phyloP scores from a whole-genome alignment of 1,284 basidiomycete species.

The Rhodotorula sp. region DNA sequence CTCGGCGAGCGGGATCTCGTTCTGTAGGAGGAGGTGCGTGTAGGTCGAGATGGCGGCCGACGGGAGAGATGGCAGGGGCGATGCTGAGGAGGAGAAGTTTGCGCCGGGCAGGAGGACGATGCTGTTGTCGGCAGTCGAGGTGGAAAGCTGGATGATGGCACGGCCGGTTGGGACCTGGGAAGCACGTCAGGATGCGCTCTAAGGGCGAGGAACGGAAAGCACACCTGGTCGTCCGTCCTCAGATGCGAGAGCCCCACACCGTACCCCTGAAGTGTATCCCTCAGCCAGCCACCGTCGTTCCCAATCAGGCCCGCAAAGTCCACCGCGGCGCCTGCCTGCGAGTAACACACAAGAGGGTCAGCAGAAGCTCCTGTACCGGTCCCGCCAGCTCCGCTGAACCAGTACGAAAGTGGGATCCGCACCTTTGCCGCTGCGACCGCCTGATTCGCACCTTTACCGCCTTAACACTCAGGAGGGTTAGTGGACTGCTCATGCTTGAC shows the following conservation, averaged over 20 bases:
- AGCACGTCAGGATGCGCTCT: constrained; percentile 46
- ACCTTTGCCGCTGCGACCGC: constrained; percentile 52
- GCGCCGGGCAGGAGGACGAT: constrained; percentile 45
- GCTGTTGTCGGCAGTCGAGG: constrained; percentile 54
- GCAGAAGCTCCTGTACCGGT: neutral
- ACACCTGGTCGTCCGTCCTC: constrained; percentile 43
- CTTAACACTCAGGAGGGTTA: constrained; percentile 29
- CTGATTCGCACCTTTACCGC: constrained; percentile 59
- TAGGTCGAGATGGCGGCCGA: constrained; percentile 13
- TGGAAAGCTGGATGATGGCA: constrained; percentile 56
- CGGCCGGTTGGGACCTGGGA: constrained; percentile 51
- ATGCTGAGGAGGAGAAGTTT: constrained; percentile 18
- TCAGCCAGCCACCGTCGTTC: constrained; percentile 52
- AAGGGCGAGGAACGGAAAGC: constrained; percentile 11
- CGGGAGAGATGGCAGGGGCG: constrained; percentile 13
- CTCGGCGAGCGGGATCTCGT: constrained; percentile 59
- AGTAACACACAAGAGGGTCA: neutral
- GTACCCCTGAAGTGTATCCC: constrained; percentile 46
- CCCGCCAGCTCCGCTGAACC: neutral
- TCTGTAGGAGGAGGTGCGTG: constrained; percentile 60
- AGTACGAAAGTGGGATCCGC: neutral
- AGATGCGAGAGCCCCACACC: constrained; percentile 51
- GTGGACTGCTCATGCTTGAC: accelerated
- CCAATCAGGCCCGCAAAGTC: constrained; percentile 53
- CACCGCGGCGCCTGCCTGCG: constrained; percentile 50